phyloP scores from a whole-genome alignment of 2,329 filamentous ascomycete genomes.

The Zymoseptoria passerinii region DNA sequence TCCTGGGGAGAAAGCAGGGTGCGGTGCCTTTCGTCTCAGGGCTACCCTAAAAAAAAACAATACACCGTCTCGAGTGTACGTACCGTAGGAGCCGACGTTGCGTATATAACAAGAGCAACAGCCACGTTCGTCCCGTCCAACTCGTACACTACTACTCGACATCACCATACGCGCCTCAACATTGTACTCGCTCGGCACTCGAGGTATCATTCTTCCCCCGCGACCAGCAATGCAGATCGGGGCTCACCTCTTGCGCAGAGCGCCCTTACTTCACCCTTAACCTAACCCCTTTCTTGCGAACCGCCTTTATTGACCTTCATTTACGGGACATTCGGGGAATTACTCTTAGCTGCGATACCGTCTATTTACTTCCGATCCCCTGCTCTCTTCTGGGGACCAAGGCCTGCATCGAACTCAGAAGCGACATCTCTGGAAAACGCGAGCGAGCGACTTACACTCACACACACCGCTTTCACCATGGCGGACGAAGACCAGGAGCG shows the following conservation, averaged over 20 bases:
- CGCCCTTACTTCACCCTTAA: not conserved
- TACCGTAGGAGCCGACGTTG: not conserved
- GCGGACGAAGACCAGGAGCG: conserved; percentile 6
- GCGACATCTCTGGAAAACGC: not conserved
- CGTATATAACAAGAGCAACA: not conserved
- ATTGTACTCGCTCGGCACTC: not conserved
- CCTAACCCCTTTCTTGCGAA: not conserved
- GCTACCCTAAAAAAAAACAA: not conserved
- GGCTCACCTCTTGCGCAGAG: not conserved
- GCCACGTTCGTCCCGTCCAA: not conserved
- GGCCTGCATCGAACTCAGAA: not conserved
- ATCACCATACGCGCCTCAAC: not conserved
- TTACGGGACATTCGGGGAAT: not conserved
- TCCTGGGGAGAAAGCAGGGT: not conserved
- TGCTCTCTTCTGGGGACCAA: not conserved
- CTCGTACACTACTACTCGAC: not conserved
- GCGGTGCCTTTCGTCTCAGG: not conserved
- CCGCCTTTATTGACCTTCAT: not conserved
- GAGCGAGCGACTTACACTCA: not conserved
- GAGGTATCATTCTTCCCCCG: not conserved
- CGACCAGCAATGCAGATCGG: not conserved
- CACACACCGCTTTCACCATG: conserved; percentile 5
- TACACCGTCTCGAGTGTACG: not conserved
- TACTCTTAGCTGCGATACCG: not conserved
- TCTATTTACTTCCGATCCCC: not conserved